Base-by-base conservation (phyloP, 371 early-diverging fungal genomes). In the Batkoa obscura region DNA sequence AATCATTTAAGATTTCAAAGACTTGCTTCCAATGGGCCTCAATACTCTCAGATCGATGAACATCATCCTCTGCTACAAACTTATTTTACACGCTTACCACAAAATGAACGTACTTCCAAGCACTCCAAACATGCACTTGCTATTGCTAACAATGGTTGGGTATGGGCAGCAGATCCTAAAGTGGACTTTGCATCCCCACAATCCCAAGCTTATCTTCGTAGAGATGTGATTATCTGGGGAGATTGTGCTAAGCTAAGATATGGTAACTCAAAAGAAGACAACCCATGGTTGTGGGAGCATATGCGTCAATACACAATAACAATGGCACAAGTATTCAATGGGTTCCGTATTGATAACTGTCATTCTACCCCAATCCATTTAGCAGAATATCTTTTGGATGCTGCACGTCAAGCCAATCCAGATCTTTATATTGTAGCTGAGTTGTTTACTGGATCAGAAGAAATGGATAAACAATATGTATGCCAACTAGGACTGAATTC, bases 231-330 rank as follows among this genome's bases (percentile, higher is more conserved):
- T 64, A 78, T 89, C 13, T 97, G 98, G 98, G 92, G 95, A 15
- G 98, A 97, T 65, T 97, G 98, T 69, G 94, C 94, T 32, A 97
- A 97, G 61, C 76, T 97, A 49, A 81, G 91, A 31, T 97, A 93
- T 63, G 98, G 98, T 35, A 63, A 75, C 30, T 60, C 68, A 4
- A 85, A 84, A 1, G 76, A 79, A 34, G 92, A 93, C 60, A 89
- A 82, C 39, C 92, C 93, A 31, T 95, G 90, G 90, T 72, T 97
- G 36, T 97, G 96, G 96, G 71, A 83, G 17, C 91, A 94, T 56
- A 88, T 89, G 86, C 72, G 68, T 15, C 70, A 71, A 41, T 97
- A 97, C 66, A 94, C 96, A 0, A 69, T 80, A 49, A 76, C 73
- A 45, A 84, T 92, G 67, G 96, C 98, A 0, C 66, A 73, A 1